Evolutionary conservation across 495 filamentous ascomycete species (phyloP).

Genomic region (Penicillium parvum): DNA sequence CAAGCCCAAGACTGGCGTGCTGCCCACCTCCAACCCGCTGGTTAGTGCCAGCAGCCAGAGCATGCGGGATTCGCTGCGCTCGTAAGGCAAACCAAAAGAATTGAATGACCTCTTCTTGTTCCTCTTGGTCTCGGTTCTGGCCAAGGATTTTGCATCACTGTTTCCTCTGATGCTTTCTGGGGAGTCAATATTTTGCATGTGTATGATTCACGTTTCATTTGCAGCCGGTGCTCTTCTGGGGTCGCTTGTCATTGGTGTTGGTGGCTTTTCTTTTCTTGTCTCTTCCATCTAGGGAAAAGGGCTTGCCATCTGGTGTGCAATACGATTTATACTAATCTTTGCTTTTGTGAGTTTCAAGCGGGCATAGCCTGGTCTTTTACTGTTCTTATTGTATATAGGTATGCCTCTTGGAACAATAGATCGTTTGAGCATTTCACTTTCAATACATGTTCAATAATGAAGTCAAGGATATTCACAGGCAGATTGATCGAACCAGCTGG

Average conservation of each 20-base stretch:
- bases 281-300: conserved; percentile 11
- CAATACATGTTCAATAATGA: too few species aligned
- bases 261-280: conserved; percentile 23
- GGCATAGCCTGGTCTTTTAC: conserved; percentile 23
- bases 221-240: conserved; percentile 18
- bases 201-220: conserved; percentile 36
- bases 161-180: conserved; percentile 1
- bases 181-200: conserved; percentile 24
- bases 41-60: conserved; percentile 92
- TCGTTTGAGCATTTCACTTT: too few species aligned
- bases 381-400: conserved; percentile 26
- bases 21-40: conserved; percentile 63
- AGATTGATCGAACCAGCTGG: too few species aligned
- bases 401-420: conserved; percentile 25
- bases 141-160: conserved; percentile 3
- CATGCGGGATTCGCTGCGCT: conserved; percentile 77
- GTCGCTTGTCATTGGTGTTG: conserved; percentile 26
- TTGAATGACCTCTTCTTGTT: conserved; percentile 5
- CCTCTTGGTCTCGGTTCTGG: conserved; percentile 2
- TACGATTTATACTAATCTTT: conserved; percentile 25
- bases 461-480: too few species aligned
- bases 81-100: conserved; percentile 23
- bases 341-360: conserved; percentile 6
- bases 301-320: conserved; percentile 10
- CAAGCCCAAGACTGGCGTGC: conserved; percentile 53